Percentiles rank a stretch among this genome's conserved stretches.
Conservation (phyloP, 75 land plant species). For the Chamaecyparis obtusa region DNA sequence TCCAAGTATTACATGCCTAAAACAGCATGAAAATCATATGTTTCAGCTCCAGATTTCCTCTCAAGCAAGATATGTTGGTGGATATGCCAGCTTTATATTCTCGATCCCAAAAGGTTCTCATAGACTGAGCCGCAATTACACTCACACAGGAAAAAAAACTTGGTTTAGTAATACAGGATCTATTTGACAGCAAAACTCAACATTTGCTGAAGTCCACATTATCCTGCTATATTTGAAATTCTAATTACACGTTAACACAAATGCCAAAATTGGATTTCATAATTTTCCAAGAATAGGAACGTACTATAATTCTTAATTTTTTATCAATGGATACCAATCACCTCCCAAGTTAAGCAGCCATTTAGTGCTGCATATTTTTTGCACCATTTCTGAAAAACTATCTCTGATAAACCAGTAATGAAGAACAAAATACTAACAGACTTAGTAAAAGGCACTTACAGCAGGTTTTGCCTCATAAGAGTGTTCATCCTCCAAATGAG, state of each 20-base stretch:
- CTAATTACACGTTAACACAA: neutral
- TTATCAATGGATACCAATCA: neutral
- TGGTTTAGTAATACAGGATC: neutral
- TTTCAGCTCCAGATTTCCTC: neutral
- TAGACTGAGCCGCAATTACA: neutral
- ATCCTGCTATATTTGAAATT: neutral
- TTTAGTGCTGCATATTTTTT: neutral
- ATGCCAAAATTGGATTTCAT: neutral
- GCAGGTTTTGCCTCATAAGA: slow-evolving; percentile 66
- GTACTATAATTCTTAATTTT: neutral
- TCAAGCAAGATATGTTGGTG: neutral
- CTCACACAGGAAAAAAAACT: neutral
- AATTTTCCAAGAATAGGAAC: neutral
- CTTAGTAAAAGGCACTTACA: slow-evolving; percentile 38
- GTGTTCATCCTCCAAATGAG: slow-evolving; percentile 92
- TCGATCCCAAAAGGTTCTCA: neutral
- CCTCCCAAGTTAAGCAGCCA: neutral
- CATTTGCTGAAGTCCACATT: neutral
- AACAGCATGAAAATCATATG: neutral
- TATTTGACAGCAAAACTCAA: neutral
- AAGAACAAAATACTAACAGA: slow-evolving; percentile 2
- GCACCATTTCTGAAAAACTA: neutral
- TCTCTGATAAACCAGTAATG: neutral
- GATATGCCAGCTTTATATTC: neutral
- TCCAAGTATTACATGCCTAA: neutral